Percentiles rank a stretch among this genome's conserved stretches.
These are phyloP conservation scores for Cladosporium halotolerans DNA, from an alignment of 2,329 filamentous ascomycete species.

Conservation along the genomic window DNA sequence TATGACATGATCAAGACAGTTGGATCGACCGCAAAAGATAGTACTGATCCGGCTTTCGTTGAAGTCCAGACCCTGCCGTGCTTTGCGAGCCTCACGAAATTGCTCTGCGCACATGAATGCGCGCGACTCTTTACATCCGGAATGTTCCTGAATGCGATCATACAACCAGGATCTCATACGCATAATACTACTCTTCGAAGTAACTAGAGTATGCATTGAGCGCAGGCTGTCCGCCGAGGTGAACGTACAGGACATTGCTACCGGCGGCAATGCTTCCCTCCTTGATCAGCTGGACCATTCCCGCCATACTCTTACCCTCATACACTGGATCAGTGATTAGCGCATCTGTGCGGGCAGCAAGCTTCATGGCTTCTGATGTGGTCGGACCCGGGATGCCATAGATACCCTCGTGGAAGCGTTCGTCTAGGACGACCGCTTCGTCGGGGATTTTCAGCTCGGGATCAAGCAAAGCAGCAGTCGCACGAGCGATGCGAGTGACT, in stretches of 20 bases:
- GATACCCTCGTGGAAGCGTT: slow-evolving; percentile 58
- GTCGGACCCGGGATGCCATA: slow-evolving; percentile 62
- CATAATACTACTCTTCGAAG: slow-evolving; percentile 15
- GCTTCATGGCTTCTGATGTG: slow-evolving; percentile 63
- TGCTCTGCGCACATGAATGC: no score
- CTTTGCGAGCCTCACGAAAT: no score
- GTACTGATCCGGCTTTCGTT: no score
- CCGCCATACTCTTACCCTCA: slow-evolving; percentile 68
- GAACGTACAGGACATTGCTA: slow-evolving; percentile 62
- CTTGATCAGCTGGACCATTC: slow-evolving; percentile 62
- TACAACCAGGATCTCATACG: no score
- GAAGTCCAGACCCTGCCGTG: no score
- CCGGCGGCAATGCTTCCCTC: slow-evolving; percentile 56
- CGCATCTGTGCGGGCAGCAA: slow-evolving; percentile 61
- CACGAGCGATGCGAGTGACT: slow-evolving; percentile 59
- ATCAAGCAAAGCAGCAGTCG: slow-evolving; percentile 59
- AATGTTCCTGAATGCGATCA: no score
- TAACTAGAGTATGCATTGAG: slow-evolving; percentile 55
- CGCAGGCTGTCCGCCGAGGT: slow-evolving; percentile 64
- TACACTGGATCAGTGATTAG: slow-evolving; percentile 73
- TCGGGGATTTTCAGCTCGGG: slow-evolving; percentile 55
- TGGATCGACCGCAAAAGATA: no score
- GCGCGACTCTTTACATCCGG: no score
- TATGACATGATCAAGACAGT: no score
- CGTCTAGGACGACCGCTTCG: slow-evolving; percentile 57